Base-by-base conservation (phyloP, 495 filamentous ascomycete species). In the Elaphomyces granulatus region DNA sequence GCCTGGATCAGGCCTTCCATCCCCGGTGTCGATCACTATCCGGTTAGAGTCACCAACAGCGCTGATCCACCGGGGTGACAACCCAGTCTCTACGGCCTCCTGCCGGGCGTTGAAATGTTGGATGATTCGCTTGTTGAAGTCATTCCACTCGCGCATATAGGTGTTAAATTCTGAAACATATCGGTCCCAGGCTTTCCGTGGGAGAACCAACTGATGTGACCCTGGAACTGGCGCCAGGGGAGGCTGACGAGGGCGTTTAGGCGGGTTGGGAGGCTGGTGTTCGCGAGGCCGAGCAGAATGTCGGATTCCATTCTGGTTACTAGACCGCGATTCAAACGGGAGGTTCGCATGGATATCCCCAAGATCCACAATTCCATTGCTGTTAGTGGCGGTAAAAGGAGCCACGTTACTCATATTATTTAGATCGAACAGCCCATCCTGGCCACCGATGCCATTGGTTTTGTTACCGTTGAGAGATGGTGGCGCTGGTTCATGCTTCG, bases 91-190 rank as follows among this genome's bases (percentile, higher is more conserved):
- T 9, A 71, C 58, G 16, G 67, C 55, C 8, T 60, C 57, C 51
- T 83, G 72, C 10, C 84, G 71, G 0, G 71, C 64, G 8, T 64
- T 58, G 48, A 94, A 81, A 46, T 92, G 80, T 1, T 63, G 53
- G 2, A 80, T 53, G 51, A 92, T 79, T 37, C 67, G 63, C 10
- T 58, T 59, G 47, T 81, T 77, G 56, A 78, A 90, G 0, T 39
- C 48, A 37, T 73, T 69, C 76, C 78, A 94, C 15, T 72, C 69
- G n/a, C 52, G 53, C 58, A 87, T 68, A 57, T 94, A 94, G 1
- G 50, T 45, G 12, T 66, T 55, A 64, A 92, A 83, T 8, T 69
- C 61, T 1, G 56, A 54, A 2, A 75, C 61, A 51, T 87, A 90
- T 6, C 58, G 62, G 14, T 62, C 55, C 70, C 75, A 83, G 9